These are phyloP conservation scores for Licmophora abbreviata DNA, from an alignment of 108 stramenopile species.

Conservation along the genomic window DNA sequence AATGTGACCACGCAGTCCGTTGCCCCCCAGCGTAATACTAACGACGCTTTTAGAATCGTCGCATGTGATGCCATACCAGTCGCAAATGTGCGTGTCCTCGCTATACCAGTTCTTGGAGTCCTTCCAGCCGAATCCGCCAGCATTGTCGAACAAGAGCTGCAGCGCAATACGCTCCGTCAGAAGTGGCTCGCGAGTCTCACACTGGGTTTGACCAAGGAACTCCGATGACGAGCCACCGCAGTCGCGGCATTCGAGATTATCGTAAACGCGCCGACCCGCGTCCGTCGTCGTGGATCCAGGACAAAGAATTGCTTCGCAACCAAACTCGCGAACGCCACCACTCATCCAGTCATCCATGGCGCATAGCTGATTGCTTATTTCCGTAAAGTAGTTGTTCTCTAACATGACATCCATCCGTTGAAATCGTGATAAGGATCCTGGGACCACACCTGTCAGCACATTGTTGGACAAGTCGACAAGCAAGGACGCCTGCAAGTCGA, in stretches of 20 bases:
- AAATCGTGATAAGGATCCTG: slow-evolving; percentile 31
- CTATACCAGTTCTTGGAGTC: slow-evolving; percentile 26
- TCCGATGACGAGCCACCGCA: slow-evolving; percentile 50
- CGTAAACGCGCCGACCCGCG: slow-evolving; percentile 46
- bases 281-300: slow-evolving; percentile 37
- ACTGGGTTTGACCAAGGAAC: slow-evolving; percentile 49
- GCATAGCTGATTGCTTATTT: slow-evolving; percentile 44
- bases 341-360: slow-evolving; percentile 24
- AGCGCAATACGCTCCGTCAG: slow-evolving; percentile 38
- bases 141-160: slow-evolving; percentile 35
- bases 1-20: slow-evolving; percentile 35
- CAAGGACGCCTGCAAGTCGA: slow-evolving; percentile 8
- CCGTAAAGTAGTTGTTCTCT: slow-evolving; percentile 52
- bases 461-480: slow-evolving; percentile 35
- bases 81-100: slow-evolving; percentile 35
- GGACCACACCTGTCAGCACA: slow-evolving; percentile 30
- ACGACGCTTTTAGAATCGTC: slow-evolving; percentile 14
- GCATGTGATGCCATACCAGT: slow-evolving; percentile 32
- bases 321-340: slow-evolving; percentile 24
- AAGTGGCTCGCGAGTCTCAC: slow-evolving; percentile 28
- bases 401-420: slow-evolving; percentile 58
- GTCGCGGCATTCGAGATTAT: slow-evolving; percentile 27
- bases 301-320: slow-evolving; percentile 53
- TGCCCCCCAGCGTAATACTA: slow-evolving; percentile 20
- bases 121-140: slow-evolving; percentile 40